phyloP scores from a whole-genome alignment of 2,329 filamentous ascomycete genomes.

The Fusarium chuoi region DNA sequence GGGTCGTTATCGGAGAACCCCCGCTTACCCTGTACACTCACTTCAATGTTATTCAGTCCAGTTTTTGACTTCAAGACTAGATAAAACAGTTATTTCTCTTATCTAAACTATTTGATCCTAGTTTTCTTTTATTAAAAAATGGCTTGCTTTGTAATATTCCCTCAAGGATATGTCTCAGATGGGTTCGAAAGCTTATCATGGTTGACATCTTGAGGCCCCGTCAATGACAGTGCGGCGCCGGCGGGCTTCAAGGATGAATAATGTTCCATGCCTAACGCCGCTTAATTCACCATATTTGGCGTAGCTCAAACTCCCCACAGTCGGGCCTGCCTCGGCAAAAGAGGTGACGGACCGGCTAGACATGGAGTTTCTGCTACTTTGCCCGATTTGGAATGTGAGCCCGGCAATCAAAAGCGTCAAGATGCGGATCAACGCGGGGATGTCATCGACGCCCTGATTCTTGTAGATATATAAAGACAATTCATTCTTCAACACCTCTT shows the following conservation, averaged over 20 bases:
- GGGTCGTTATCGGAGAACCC: background rate
- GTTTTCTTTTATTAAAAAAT: fast-evolving
- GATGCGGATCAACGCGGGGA: slow-evolving; percentile 6
- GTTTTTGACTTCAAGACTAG: fast-evolving
- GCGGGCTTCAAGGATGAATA: background rate
- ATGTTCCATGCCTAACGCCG: background rate
- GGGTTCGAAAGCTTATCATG: fast-evolving
- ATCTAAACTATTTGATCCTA: fast-evolving
- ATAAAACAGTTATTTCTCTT: fast-evolving
- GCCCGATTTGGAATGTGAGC: background rate
- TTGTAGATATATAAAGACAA: background rate
- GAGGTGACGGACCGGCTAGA: background rate
- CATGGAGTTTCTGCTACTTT: background rate
- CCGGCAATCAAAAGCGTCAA: background rate
- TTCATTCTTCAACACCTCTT: background rate
- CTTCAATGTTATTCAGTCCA: fast-evolving
- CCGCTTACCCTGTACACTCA: background rate
- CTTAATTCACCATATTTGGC: background rate
- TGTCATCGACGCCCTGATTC: background rate
- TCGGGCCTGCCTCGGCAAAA: slow-evolving; percentile 3
- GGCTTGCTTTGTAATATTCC: fast-evolving
- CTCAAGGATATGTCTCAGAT: fast-evolving
- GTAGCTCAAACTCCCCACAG: background rate
- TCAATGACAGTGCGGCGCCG: fast-evolving
- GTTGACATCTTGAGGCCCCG: fast-evolving